Evolutionary conservation across 1,284 basidiomycete species (phyloP).

Genomic region (Fomitiporia mediterranea): DNA sequence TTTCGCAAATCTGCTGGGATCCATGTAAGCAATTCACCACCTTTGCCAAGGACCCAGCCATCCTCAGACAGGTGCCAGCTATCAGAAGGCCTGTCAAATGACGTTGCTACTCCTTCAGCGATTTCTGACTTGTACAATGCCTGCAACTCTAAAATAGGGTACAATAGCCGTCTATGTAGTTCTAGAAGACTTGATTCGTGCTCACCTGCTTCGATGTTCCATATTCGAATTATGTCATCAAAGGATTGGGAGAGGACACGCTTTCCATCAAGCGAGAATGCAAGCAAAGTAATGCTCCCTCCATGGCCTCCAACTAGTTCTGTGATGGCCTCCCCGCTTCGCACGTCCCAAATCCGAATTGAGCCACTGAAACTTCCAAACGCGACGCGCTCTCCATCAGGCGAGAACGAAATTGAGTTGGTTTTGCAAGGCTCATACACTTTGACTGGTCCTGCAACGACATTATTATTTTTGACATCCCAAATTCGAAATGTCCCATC

Average conservation of each 20-base stretch:
- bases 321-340: background rate
- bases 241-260: background rate
- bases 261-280: constrained; percentile 12
- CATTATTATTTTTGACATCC: constrained; percentile 55
- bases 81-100: background rate
- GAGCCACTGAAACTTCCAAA: background rate
- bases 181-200: background rate
- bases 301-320: constrained; percentile 12
- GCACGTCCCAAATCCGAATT: constrained; percentile 4
- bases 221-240: constrained; percentile 1
- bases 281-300: constrained; percentile 10
- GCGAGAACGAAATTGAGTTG: constrained; percentile 15
- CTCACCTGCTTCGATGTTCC: background rate
- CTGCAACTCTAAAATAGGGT: background rate
- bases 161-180: background rate
- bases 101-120: background rate
- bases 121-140: background rate
- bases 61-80: background rate
- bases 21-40: background rate
- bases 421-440: constrained; percentile 15
- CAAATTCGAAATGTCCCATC: constrained; percentile 98
- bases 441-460: background rate
- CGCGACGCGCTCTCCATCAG: constrained; percentile 3
- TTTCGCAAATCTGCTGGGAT: background rate
- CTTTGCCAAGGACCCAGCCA: background rate